Conservation (phyloP, 805 yeast genomes). For the Wickerhamiella nectarea region DNA sequence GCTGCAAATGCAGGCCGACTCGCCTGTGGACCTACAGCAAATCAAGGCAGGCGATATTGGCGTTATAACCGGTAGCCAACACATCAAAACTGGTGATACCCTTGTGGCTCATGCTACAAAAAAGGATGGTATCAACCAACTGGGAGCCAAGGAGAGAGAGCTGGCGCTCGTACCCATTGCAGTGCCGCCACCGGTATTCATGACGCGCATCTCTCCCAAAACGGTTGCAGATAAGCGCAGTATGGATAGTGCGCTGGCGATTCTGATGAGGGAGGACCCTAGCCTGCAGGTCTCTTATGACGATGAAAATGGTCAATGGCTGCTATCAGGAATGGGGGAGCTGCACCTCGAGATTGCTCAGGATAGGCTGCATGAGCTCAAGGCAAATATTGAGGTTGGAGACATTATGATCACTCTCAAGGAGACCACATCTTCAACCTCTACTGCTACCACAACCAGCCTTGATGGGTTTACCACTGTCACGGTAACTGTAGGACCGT, state of each 20-base stretch:
- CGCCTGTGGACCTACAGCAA: constrained; percentile 53
- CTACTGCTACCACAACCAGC: constrained; percentile 13
- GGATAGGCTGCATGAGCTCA: constrained; percentile 66
- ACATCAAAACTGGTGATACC: constrained; percentile 83
- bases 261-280: constrained; percentile 79
- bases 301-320: constrained; percentile 79
- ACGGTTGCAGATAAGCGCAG: constrained; percentile 68
- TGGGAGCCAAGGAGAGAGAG: constrained; percentile 33
- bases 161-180: constrained; percentile 57
- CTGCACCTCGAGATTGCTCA: constrained; percentile 79
- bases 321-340: constrained; percentile 95
- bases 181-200: constrained; percentile 87
- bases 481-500: constrained; percentile 7
- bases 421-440: constrained; percentile 39
- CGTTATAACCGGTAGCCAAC: constrained; percentile 61
- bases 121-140: constrained; percentile 36
- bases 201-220: constrained; percentile 68
- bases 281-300: constrained; percentile 55
- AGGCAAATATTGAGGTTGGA: constrained; percentile 69
- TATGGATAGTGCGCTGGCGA: constrained; percentile 54
- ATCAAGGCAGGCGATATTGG: constrained; percentile 78
- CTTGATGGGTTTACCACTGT: constrained; percentile 17
- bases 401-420: constrained; percentile 81
- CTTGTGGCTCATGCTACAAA: constrained; percentile 47
- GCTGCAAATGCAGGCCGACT: constrained; percentile 77